These are phyloP conservation scores for Erodium moschatum DNA, from an alignment of 441 rosid species.

Conservation along the genomic window DNA sequence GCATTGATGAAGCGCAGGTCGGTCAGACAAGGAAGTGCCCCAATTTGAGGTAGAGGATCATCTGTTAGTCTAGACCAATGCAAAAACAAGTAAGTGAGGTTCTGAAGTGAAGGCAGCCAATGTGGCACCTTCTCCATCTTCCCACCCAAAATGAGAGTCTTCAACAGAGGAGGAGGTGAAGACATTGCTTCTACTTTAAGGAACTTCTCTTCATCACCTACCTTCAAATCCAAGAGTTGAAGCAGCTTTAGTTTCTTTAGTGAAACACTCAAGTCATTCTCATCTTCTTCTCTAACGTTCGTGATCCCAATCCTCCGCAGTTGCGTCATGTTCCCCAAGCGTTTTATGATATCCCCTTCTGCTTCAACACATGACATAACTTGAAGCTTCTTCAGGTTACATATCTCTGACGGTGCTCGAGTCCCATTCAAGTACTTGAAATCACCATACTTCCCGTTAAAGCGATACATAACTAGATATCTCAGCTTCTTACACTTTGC, in stretches of 20 bases:
- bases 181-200: background rate
- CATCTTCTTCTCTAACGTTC: conserved; percentile 24
- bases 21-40: background rate
- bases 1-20: background rate
- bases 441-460: background rate
- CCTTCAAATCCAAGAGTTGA: background rate
- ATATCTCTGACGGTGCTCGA: background rate
- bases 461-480: background rate
- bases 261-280: conserved; percentile 25
- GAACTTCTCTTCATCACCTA: background rate
- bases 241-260: conserved; percentile 19
- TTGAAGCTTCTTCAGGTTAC: background rate
- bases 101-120: background rate
- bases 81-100: background rate
- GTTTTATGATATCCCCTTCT: background rate
- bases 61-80: background rate
- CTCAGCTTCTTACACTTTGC: background rate
- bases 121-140: background rate
- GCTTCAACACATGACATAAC: background rate
- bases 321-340: conserved; percentile 24
- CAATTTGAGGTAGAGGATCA: background rate
- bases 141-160: background rate
- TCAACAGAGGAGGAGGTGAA: background rate
- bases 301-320: conserved; percentile 25
- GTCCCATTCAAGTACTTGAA: background rate